Evolutionary conservation across 345 rosid species (phyloP).

Genomic region (Gossypium sturtianum): DNA sequence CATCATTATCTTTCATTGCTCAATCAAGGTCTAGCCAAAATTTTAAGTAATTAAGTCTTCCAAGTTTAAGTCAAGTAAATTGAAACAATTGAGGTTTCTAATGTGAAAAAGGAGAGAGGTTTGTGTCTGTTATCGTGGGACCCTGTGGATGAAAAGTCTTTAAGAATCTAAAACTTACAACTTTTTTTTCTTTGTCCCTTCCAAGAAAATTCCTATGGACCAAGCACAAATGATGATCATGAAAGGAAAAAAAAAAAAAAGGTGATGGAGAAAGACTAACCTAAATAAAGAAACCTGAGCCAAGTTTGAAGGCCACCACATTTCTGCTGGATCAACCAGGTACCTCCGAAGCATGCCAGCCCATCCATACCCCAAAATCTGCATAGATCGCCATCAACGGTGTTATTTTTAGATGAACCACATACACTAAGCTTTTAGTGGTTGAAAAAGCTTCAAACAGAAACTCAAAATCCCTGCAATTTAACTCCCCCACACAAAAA

Average conservation of each 20-base stretch:
- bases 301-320: conserved; percentile 99
- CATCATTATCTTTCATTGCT: not conserved
- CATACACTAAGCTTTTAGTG: not conserved
- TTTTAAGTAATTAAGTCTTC: not conserved
- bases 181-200: not conserved
- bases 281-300: conserved; percentile 98
- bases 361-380: conserved; percentile 98
- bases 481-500: not conserved
- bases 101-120: not conserved
- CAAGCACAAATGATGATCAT: conserved; percentile 10
- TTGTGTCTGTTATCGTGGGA: not conserved
- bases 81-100: not conserved
- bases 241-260: not conserved
- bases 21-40: not conserved
- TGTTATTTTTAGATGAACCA: not conserved
- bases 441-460: not conserved
- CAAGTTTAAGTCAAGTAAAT: not conserved
- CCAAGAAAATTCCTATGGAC: conserved; percentile 21
- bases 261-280: conserved; percentile 26
- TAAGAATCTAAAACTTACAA: conserved; percentile 7
- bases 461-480: not conserved
- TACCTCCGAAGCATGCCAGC: conserved; percentile 97
- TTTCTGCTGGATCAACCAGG: conserved; percentile 91
- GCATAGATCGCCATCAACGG: conserved; percentile 12
- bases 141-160: conserved; percentile 4